Evolutionary conservation across 2,329 filamentous ascomycete species (phyloP).

Genomic region (Ophiostoma novo-ulmi): DNA sequence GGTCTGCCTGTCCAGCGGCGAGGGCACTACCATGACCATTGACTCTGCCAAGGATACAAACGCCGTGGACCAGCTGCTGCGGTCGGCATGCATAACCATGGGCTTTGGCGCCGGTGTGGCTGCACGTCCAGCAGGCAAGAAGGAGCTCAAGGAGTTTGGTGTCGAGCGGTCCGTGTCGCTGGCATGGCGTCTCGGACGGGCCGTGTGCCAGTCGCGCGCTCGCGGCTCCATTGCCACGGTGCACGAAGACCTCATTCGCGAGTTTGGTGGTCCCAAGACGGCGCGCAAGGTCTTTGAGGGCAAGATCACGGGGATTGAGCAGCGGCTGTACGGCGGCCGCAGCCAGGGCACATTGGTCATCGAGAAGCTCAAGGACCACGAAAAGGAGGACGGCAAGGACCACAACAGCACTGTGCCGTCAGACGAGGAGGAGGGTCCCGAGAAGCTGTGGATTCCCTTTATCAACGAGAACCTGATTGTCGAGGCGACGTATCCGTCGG

Average conservation of each 20-base stretch:
- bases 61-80: conserved; percentile 40
- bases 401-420: background rate
- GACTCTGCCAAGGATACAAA: conserved; percentile 33
- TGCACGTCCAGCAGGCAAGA: conserved; percentile 33
- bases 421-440: conserved; percentile 18
- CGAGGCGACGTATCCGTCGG: conserved; percentile 29
- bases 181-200: conserved; percentile 47
- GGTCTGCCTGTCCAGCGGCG: conserved; percentile 38
- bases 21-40: conserved; percentile 23
- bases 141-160: conserved; percentile 34
- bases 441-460: conserved; percentile 30
- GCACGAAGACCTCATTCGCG: conserved; percentile 45
- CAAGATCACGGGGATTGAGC: conserved; percentile 49
- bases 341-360: conserved; percentile 40
- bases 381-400: background rate
- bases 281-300: conserved; percentile 48
- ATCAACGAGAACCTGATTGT: conserved; percentile 32
- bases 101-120: conserved; percentile 41
- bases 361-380: conserved; percentile 28
- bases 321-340: conserved; percentile 45
- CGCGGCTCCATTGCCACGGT: conserved; percentile 42
- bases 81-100: conserved; percentile 37
- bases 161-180: conserved; percentile 38
- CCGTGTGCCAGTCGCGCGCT: conserved; percentile 46
- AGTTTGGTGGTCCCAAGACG: conserved; percentile 43